Base-by-base conservation (phyloP, 2,329 filamentous ascomycete genomes). In the Alternaria hordeiaustralica region DNA sequence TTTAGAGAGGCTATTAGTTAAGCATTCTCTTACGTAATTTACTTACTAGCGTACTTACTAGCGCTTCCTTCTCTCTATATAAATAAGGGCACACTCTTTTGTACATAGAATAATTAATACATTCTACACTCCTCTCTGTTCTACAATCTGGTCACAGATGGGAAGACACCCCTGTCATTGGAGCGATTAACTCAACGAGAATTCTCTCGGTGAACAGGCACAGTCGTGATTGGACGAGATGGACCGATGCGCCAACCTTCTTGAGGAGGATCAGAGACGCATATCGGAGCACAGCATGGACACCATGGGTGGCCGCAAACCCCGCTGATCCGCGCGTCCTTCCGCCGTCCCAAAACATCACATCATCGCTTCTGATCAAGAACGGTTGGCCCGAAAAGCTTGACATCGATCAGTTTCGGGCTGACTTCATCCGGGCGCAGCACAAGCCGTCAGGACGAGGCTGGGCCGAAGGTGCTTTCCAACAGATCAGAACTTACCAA, bases 291-390 rank as follows among this genome's bases (percentile, higher is more conserved):
- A 25, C 65, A 18, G 47, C 30, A 23, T 55, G 61, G 65, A 63
- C 65, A n/a, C 68, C 68, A 15, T 71, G 68, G 68, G 49, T 33
- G 15, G 67, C 63, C n/a, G 65, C 64, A 11, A 57, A 68, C 30
- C 49, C 50, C 4, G 45, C 56, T 30, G 33, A 56, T 5, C 61
- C 58, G 5, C 65, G 59, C 26, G 60, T 58, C 20, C 26, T 64
- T 20, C 47, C 61, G 18, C 11, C 20, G n/a, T 11, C 20, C 6
- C 21, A 30, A 9, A 26, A 21, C 6, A 53, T 64, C 30, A 65
- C 58, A 9, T 25, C 49, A 23, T 13, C 23, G 8, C 33, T 70
- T 3, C 49, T 66, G 9, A 46, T 30, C 11, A 59, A 55, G 3
- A 66, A 68, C 26, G 66, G 67, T 11, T 68, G 67, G 68, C 67